phyloP scores from a whole-genome alignment of 495 filamentous ascomycete species.

The Aspergillus kassunensis region DNA sequence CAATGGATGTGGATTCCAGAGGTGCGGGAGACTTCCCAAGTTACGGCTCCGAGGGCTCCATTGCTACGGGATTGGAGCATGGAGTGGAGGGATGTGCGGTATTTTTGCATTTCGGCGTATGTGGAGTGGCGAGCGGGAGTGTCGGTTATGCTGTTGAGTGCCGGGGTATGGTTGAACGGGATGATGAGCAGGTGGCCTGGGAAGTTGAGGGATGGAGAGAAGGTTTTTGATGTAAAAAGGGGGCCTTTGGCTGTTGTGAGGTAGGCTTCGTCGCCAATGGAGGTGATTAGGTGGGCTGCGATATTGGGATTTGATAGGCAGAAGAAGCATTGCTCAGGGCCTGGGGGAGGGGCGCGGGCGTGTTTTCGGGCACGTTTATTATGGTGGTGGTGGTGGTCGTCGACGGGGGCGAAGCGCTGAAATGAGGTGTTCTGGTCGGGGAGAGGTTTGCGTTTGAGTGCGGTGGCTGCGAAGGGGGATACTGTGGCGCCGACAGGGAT shows the following conservation, averaged over 20 bases:
- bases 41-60: slow-evolving; percentile 69
- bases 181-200: slow-evolving; percentile 89
- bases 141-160: slow-evolving; percentile 56
- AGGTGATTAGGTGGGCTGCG: slow-evolving; percentile 81
- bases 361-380: slow-evolving; percentile 49
- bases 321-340: slow-evolving; percentile 85
- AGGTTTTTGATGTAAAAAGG: slow-evolving; percentile 64
- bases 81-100: slow-evolving; percentile 64
- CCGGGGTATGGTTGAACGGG: slow-evolving; percentile 72
- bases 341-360: slow-evolving; percentile 55
- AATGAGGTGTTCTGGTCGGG: slow-evolving; percentile 49
- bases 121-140: slow-evolving; percentile 50
- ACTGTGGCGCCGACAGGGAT: slow-evolving; percentile 66
- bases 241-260: slow-evolving; percentile 91
- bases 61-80: slow-evolving; percentile 55
- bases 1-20: slow-evolving; percentile 84
- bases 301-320: slow-evolving; percentile 81
- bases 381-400: slow-evolving; percentile 31
- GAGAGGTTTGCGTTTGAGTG: slow-evolving; percentile 58
- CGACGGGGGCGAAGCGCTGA: slow-evolving; percentile 53
- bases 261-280: slow-evolving; percentile 79
- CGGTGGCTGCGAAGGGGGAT: slow-evolving; percentile 57
- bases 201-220: slow-evolving; percentile 60
- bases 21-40: slow-evolving; percentile 80
- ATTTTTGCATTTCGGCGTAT: slow-evolving; percentile 74